These are phyloP conservation scores for Thermoascus crustaceus DNA, from an alignment of 2,329 filamentous ascomycete genomes.

Conservation along the genomic window DNA sequence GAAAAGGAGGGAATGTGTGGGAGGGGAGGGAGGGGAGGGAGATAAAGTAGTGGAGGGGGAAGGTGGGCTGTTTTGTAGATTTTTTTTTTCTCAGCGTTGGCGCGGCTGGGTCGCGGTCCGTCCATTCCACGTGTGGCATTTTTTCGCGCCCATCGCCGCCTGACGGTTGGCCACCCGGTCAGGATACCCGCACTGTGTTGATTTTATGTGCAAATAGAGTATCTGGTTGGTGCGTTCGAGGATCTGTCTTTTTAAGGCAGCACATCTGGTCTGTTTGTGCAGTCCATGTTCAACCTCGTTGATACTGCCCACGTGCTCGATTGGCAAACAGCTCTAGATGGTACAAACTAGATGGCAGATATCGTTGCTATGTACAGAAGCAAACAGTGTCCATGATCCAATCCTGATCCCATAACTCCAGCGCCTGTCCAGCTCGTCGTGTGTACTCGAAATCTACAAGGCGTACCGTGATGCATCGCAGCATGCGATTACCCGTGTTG, in stretches of 20 bases:
- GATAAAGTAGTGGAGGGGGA: constrained; percentile 1
- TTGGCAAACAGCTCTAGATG: neutral
- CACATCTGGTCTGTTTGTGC: too few species aligned
- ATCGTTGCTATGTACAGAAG: neutral
- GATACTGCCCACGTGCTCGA: too few species aligned
- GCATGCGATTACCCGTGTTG: too few species aligned
- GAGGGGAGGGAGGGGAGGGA: constrained; percentile 3
- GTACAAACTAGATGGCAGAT: neutral
- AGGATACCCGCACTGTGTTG: neutral
- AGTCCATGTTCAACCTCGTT: too few species aligned
- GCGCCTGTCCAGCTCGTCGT: too few species aligned
- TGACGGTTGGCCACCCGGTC: neutral
- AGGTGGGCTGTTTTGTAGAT: constrained; percentile 5
- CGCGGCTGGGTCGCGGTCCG: constrained; percentile 1
- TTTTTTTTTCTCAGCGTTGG: constrained; percentile 6
- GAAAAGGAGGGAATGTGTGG: neutral
- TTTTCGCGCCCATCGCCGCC: neutral
- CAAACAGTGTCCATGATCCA: neutral
- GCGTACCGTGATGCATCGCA: too few species aligned
- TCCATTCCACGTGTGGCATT: constrained; percentile 4
- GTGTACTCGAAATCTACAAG: too few species aligned
- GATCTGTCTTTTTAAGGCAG: too few species aligned
- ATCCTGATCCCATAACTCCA: neutral
- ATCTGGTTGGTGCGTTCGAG: too few species aligned
- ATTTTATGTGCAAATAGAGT: too few species aligned